Conservation (phyloP, 1,139 yeast genomes). For the Kodamaea plutei region DNA sequence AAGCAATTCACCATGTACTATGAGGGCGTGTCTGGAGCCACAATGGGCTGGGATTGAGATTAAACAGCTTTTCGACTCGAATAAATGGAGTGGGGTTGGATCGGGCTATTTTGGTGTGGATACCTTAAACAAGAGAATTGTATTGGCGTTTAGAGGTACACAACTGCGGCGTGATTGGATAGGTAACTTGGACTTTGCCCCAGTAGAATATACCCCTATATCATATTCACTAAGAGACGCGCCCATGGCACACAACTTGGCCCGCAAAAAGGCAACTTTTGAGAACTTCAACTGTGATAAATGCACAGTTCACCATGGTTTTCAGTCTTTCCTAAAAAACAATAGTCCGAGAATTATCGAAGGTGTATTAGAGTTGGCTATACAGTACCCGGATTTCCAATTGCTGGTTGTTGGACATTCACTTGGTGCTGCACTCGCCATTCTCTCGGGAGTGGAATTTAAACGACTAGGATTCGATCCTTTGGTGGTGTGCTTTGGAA, state of each 20-base stretch:
- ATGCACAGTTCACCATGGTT: constrained; percentile 62
- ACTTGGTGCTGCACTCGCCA: constrained; percentile 67
- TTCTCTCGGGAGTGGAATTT: constrained; percentile 57
- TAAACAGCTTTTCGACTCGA: constrained; percentile 34
- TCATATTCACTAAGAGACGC: constrained; percentile 1
- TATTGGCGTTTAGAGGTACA: constrained; percentile 55
- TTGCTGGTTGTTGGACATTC: constrained; percentile 66
- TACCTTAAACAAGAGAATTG: constrained; percentile 26
- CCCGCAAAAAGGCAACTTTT: constrained; percentile 6
- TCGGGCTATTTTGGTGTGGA: constrained; percentile 50
- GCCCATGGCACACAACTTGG: constrained; percentile 6
- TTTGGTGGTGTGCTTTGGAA: constrained; percentile 53
- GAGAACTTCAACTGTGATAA: constrained; percentile 32
- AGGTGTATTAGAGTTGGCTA: constrained; percentile 27
- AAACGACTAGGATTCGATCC: constrained; percentile 49
- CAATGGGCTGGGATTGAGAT: constrained; percentile 25
- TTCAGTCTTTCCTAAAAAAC: constrained; percentile 39
- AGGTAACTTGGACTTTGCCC: constrained; percentile 46
- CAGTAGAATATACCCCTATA: constrained; percentile 35
- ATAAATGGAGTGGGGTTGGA: constrained; percentile 44
- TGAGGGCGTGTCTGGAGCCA: constrained; percentile 18
- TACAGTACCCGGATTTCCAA: constrained; percentile 41
- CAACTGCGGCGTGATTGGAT: constrained; percentile 54
- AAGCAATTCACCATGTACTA: constrained; percentile 19
- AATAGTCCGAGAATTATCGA: constrained; percentile 33